Percentiles rank a stretch among this genome's conserved stretches.
phyloP scores from a whole-genome alignment of 2,329 filamentous ascomycete genomes.

The Aspergillus eucalypticola region DNA sequence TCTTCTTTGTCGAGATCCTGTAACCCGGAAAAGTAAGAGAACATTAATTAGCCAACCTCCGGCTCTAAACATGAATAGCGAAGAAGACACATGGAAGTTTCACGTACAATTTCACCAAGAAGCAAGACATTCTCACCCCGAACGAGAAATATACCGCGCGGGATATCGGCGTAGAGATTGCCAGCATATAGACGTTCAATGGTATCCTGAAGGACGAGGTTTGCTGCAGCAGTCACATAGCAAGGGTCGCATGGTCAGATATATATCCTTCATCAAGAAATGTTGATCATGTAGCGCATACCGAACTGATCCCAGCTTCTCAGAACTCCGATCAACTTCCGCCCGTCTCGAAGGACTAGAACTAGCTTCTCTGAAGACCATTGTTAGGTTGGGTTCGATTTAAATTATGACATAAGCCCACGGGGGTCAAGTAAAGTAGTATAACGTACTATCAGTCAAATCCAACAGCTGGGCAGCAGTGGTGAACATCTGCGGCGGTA shows the following conservation, averaged over 20 bases:
- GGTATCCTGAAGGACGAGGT: conserved; percentile 91
- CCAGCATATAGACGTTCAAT: conserved; percentile 80
- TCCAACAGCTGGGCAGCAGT: conserved; percentile 94
- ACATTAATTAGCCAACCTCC: background rate
- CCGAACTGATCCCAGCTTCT: conserved; percentile 98
- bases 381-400: background rate
- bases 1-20: conserved; percentile 93
- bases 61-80: background rate
- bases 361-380: conserved; percentile 79
- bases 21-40: background rate
- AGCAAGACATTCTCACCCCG: conserved; percentile 96
- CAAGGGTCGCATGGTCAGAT: background rate
- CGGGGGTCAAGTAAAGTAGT: background rate
- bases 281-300: conserved; percentile 47
- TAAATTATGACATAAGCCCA: too few species aligned
- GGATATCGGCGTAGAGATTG: conserved; percentile 77
- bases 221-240: conserved; percentile 61
- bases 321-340: conserved; percentile 89
- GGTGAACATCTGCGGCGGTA: conserved; percentile 90
- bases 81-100: background rate
- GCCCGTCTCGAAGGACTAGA: conserved; percentile 85
- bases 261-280: too few species aligned
- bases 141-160: conserved; percentile 85
- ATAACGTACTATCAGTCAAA: conserved; percentile 85
- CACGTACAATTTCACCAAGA: conserved; percentile 77